phyloP scores from a whole-genome alignment of 768 basidiomycete species.

The Mycena maculata region DNA sequence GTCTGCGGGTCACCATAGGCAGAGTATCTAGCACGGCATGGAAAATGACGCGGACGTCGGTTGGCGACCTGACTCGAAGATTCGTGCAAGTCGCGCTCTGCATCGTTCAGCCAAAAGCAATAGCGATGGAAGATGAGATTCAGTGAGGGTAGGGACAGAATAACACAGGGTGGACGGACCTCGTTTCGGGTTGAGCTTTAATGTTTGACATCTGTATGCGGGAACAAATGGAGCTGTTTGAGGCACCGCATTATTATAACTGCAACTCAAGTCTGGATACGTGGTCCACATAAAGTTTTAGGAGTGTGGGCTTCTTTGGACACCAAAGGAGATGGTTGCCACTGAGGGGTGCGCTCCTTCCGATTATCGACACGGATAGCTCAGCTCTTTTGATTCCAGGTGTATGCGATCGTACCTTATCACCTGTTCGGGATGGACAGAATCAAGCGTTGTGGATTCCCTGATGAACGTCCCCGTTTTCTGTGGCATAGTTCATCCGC shows the following conservation, averaged over 20 bases:
- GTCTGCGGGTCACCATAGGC: constrained; percentile 81
- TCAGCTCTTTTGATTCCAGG: constrained; percentile 19
- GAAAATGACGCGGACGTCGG: constrained; percentile 72
- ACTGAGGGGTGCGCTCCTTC: too few species aligned
- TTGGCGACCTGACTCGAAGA: constrained; percentile 62
- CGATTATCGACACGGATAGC: constrained; percentile 47
- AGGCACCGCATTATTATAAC: constrained; percentile 32
- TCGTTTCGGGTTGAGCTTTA: constrained; percentile 27
- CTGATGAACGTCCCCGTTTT: neutral
- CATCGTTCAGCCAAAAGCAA: constrained; percentile 46
- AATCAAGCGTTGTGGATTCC: constrained; percentile 10
- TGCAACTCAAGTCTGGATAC: constrained; percentile 11
- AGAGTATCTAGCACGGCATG: constrained; percentile 76
- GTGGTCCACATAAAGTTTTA: constrained; percentile 61
- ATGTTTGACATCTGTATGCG: constrained; percentile 28
- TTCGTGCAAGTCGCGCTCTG: constrained; percentile 65
- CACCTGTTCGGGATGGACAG: constrained; percentile 30
- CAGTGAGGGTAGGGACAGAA: constrained; percentile 25
- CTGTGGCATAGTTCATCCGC: neutral
- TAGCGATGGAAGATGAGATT: constrained; percentile 27
- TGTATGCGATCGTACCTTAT: constrained; percentile 32
- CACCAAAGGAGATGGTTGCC: constrained; percentile 36
- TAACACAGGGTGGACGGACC: constrained; percentile 24
- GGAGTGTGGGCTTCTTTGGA: constrained; percentile 48
- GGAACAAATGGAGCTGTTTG: constrained; percentile 33